Evolutionary conservation across 1,284 basidiomycete genomes (phyloP).

Genomic region (Fomitopsis pinicola): DNA sequence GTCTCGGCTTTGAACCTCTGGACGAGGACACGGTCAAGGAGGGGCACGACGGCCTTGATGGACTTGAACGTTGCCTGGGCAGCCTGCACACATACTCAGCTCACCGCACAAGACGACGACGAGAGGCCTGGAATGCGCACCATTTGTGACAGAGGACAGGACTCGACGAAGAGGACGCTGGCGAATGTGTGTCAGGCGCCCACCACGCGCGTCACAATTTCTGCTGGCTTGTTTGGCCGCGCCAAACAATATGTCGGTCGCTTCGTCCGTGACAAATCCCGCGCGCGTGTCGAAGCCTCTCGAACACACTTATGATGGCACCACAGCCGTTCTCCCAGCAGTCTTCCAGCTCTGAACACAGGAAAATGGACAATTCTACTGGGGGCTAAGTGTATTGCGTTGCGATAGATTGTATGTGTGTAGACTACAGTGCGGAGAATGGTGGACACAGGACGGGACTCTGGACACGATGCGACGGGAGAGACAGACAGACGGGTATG

Average conservation of each 20-base stretch:
- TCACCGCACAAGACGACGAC: not conserved
- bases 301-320: not conserved
- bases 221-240: constrained; percentile 24
- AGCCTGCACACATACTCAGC: constrained; percentile 39
- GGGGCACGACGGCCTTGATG: constrained; percentile 88
- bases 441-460: constrained; percentile 2
- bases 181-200: constrained; percentile 8
- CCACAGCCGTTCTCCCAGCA: not conserved
- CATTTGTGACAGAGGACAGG: constrained; percentile 3
- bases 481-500: not conserved
- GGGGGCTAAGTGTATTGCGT: constrained; percentile 10
- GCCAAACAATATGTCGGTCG: constrained; percentile 21
- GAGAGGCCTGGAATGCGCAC: not conserved
- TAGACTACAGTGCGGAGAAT: constrained; percentile 22
- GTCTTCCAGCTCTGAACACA: not conserved
- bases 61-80: constrained; percentile 87
- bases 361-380: no score
- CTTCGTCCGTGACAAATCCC: not conserved
- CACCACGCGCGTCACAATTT: constrained; percentile 18
- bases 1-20: constrained; percentile 96
- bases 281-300: constrained; percentile 17
- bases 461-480: constrained; percentile 5
- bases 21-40: constrained; percentile 95
- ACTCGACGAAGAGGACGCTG: constrained; percentile 1
- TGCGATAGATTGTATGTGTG: constrained; percentile 22